These are phyloP conservation scores for Saccharomyces hybrid DNA, from an alignment of 1,139 yeast genomes.

Conservation along the genomic window DNA sequence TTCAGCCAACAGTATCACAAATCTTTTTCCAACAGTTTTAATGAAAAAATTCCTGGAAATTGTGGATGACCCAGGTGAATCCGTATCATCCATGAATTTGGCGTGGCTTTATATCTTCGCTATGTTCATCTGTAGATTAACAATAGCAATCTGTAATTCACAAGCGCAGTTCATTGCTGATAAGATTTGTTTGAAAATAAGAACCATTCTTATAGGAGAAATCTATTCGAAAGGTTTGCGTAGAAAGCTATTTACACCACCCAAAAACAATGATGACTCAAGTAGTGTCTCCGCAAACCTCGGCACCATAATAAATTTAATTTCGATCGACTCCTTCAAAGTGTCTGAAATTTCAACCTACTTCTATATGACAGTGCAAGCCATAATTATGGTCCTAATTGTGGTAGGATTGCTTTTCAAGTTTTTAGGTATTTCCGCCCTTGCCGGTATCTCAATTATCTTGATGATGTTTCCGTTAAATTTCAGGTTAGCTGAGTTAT, in stretches of 20 bases:
- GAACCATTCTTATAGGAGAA: constrained; percentile 2
- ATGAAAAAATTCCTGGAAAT: constrained; percentile 19
- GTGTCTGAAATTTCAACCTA: constrained; percentile 35
- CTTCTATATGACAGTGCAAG: constrained; percentile 3
- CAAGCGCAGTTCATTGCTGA: constrained; percentile 3
- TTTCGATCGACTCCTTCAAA: constrained; percentile 49
- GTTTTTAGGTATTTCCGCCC: constrained; percentile 4
- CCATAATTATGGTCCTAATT: constrained; percentile 4
- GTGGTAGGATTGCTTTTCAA: constrained; percentile 3
- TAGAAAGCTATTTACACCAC: neutral
- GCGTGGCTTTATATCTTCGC: constrained; percentile 1
- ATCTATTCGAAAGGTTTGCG: constrained; percentile 1
- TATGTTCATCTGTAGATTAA: constrained; percentile 2
- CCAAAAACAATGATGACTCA: constrained; percentile 14
- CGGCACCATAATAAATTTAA: constrained; percentile 50
- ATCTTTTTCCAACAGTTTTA: constrained; percentile 2
- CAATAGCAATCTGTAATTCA: constrained; percentile 2
- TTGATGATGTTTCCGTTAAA: constrained; percentile 5
- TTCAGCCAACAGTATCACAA: neutral
- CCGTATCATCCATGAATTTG: neutral
- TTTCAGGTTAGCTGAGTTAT: constrained; percentile 1
- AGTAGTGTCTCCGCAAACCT: constrained; percentile 48
- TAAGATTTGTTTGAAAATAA: neutral
- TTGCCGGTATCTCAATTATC: constrained; percentile 4
- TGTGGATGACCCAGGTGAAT: constrained; percentile 38